A percentile compares a stretch with the other conserved stretches of the same genome.
Evolutionary conservation across 306 rosid genomes (phyloP).

Genomic region (Hippophae rhamnoides): DNA sequence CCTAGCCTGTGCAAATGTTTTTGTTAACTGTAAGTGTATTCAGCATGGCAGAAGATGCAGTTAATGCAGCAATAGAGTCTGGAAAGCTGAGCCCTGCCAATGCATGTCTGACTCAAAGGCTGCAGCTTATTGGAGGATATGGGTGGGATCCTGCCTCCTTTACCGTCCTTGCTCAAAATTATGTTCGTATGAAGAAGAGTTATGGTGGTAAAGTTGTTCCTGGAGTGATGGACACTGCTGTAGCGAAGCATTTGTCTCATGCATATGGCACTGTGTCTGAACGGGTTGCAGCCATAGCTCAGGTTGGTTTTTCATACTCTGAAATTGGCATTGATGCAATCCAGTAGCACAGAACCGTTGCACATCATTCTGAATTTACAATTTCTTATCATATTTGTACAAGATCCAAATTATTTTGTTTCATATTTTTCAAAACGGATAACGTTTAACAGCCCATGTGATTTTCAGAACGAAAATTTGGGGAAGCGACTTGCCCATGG

Average conservation of each 20-base stretch:
- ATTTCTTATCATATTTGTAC: neutral
- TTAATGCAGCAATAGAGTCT: constrained; percentile 79
- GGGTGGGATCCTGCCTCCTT: constrained; percentile 92
- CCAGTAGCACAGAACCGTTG: no score
- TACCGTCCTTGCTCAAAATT: constrained; percentile 87
- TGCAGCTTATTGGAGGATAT: constrained; percentile 74
- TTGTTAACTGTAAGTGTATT: constrained; percentile 25
- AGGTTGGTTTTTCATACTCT: constrained; percentile 43
- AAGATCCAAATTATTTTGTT: neutral
- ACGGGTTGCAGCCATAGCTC: constrained; percentile 86
- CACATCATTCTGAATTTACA: neutral
- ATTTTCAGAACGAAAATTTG: constrained; percentile 58
- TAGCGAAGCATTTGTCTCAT: constrained; percentile 80
- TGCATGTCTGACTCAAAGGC: constrained; percentile 53
- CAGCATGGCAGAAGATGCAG: constrained; percentile 99
- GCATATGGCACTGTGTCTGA: constrained; percentile 86
- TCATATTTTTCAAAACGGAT: neutral
- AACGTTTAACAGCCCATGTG: constrained; percentile 8
- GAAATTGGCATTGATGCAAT: neutral
- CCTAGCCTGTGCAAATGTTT: constrained; percentile 12
- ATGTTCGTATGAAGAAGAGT: constrained; percentile 76
- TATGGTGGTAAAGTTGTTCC: constrained; percentile 77
- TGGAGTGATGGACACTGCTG: constrained; percentile 77
- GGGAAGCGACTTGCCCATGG: constrained; percentile 97
- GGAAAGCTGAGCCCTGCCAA: constrained; percentile 66